These are phyloP conservation scores for Emergomyces orientalis DNA, from an alignment of 2,329 filamentous ascomycete genomes.

Conservation along the genomic window DNA sequence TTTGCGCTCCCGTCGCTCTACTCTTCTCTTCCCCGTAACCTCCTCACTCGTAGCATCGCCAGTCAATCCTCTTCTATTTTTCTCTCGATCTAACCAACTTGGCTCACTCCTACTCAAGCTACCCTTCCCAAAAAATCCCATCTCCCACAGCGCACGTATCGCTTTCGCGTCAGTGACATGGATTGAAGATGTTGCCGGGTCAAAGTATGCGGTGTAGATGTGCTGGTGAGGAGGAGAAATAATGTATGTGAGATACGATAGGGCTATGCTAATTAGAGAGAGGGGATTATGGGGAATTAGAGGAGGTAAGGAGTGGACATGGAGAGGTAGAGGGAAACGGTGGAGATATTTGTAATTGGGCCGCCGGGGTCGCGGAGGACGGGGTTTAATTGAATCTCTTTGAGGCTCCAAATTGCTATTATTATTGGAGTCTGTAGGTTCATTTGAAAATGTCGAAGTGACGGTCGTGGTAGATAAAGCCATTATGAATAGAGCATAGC, in stretches of 20 bases:
- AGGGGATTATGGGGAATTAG: conserved; percentile 90
- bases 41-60: conserved; percentile 69
- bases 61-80: conserved; percentile 57
- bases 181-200: conserved; percentile 69
- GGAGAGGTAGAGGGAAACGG: conserved; percentile 67
- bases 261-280: conserved; percentile 71
- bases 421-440: conserved; percentile 13
- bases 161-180: conserved; percentile 70
- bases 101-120: conserved; percentile 89
- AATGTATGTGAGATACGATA: conserved; percentile 65
- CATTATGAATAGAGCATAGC: conserved; percentile 23
- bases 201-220: conserved; percentile 67
- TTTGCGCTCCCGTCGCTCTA: conserved; percentile 76
- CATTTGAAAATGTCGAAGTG: conserved; percentile 14
- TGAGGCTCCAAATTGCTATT: conserved; percentile 12
- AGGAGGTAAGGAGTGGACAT: conserved; percentile 71
- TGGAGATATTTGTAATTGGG: conserved; percentile 68
- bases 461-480: conserved; percentile 19
- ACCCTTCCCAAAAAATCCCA: conserved; percentile 95
- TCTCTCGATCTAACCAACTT: conserved; percentile 79
- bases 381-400: conserved; percentile 16
- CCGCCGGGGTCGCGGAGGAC: conserved; percentile 25
- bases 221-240: conserved; percentile 55
- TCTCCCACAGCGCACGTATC: conserved; percentile 80
- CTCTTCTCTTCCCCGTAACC: conserved; percentile 63